Evolutionary conservation across 768 basidiomycete species (phyloP).

Genomic region (Rhodotorula babjevae): DNA sequence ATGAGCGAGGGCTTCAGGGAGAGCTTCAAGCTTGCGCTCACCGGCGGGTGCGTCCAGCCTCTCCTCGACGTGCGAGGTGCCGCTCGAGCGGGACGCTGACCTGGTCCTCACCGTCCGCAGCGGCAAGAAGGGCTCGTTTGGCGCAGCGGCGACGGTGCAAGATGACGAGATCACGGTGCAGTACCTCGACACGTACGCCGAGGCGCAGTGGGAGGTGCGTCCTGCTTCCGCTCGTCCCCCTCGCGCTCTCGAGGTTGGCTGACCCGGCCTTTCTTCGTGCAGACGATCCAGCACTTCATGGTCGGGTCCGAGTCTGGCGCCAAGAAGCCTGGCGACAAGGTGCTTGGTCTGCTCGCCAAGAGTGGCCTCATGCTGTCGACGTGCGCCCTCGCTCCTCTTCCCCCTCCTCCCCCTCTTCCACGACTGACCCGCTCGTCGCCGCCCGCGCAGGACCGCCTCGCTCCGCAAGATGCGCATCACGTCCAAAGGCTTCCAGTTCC

Average conservation of each 20-base stretch:
- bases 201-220: slow-evolving; percentile 83
- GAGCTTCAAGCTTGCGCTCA: slow-evolving; percentile 74
- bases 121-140: slow-evolving; percentile 54
- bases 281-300: slow-evolving; percentile 98
- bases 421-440: neutral
- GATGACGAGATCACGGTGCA: slow-evolving; percentile 50
- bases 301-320: slow-evolving; percentile 77
- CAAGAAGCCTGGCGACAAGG: slow-evolving; percentile 72
- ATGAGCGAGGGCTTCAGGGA: slow-evolving; percentile 72
- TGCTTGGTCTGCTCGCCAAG: slow-evolving; percentile 72
- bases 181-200: slow-evolving; percentile 70
- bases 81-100: neutral
- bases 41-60: slow-evolving; percentile 64
- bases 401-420: neutral
- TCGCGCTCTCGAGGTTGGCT: no score
- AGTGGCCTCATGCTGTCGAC: slow-evolving; percentile 80
- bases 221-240: neutral
- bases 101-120: slow-evolving; percentile 6
- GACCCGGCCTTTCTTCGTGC: neutral
- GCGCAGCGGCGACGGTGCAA: slow-evolving; percentile 65
- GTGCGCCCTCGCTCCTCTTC: slow-evolving; percentile 48
- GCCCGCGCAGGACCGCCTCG: slow-evolving; percentile 11
- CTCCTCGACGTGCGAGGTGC: slow-evolving; percentile 25
- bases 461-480: slow-evolving; percentile 57
- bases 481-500: slow-evolving; percentile 90